Evolutionary conservation across 345 rosid species (phyloP), one percentile per base, ranked within the genome.

Genomic region (Lagerstroemia speciosa): DNA sequence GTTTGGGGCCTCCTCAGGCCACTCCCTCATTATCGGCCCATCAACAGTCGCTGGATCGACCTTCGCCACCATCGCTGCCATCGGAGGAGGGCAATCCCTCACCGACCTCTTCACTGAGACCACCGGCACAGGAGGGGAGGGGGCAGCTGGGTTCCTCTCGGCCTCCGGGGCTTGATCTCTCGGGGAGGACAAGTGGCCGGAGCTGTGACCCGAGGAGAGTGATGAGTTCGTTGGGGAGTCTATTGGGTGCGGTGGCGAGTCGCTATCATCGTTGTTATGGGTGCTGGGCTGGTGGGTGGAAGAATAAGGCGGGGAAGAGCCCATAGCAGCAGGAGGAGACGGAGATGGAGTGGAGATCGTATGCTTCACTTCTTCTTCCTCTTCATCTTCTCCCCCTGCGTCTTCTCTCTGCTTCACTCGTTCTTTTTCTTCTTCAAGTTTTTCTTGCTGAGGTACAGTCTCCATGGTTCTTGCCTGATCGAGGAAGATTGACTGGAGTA

Each of bases 101-200:
- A 57, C 69, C 32, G 75, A 66, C 53, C 65, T 58, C 60, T 30
- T 66, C 65, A 69, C 72, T 2, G 72, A 69, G 0, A n/a, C 75
- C 67, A 52, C 70, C 5, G 65, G 43, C 3, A 79, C 64, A 38
- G 70, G 8, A 5, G 63, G 66, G 8, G 58, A 20, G 16, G 83
- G 72, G 64, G 75, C 68, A 45, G 68, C 67, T 22, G 62, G 5
- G 27, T 5, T 10, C 15, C 70, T 30, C 46, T 33, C 34, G 26
- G 24, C 55, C 34, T 14, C 2, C 32, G 38, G 65, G 65, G 17
- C 24, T 11, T 30, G 32, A 14, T 61, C 74, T 19, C 75, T 74
- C 17, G 76, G 79, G 1, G 93, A 84, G 77, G 78, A 78, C 32
- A 77, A 79, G 66, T 77, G 84, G 68, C 78, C 73, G 63, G 90